Evolutionary conservation across 768 basidiomycete species (phyloP).

Genomic region (Rhizopogon sp.): DNA sequence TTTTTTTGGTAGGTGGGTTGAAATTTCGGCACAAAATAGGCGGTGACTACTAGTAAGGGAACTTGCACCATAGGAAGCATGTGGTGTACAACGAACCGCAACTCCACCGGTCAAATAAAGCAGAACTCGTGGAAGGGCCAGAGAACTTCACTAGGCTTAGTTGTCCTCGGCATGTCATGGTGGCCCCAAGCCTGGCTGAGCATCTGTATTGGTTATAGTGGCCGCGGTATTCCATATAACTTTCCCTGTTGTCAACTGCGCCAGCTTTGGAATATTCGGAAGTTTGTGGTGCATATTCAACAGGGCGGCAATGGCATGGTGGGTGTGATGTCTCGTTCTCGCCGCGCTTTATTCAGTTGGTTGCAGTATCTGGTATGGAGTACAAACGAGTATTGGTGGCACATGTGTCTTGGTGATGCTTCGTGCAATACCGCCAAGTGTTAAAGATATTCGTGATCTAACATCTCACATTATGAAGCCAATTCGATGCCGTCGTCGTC

Average conservation of each 20-base stretch:
- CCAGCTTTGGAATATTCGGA: slow-evolving; percentile 68
- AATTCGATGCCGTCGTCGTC: slow-evolving; percentile 63
- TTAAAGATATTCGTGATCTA: slow-evolving; percentile 41
- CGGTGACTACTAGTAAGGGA: too few species aligned
- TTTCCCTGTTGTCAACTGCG: slow-evolving; percentile 7
- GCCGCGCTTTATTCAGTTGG: not conserved
- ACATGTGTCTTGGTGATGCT: slow-evolving; percentile 66
- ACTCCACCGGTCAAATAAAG: too few species aligned
- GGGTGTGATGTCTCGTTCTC: slow-evolving; percentile 12
- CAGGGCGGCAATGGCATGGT: slow-evolving; percentile 64
- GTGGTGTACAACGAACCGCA: not conserved
- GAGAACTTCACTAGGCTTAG: too few species aligned
- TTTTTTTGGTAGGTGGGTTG: too few species aligned
- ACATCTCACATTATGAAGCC: slow-evolving; percentile 25
- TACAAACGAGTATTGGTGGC: slow-evolving; percentile 71
- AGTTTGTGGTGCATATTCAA: slow-evolving; percentile 71
- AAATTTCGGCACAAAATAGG: too few species aligned
- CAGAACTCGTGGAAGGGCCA: too few species aligned
- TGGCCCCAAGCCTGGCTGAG: too few species aligned
- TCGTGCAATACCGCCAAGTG: slow-evolving; percentile 64
- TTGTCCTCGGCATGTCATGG: too few species aligned
- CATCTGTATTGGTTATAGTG: too few species aligned
- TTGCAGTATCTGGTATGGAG: slow-evolving; percentile 60
- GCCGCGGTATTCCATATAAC: too few species aligned
- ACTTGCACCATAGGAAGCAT: too few species aligned